Evolutionary conservation across 805 yeast species (phyloP).

Genomic region (Sugiyamaella americana): DNA sequence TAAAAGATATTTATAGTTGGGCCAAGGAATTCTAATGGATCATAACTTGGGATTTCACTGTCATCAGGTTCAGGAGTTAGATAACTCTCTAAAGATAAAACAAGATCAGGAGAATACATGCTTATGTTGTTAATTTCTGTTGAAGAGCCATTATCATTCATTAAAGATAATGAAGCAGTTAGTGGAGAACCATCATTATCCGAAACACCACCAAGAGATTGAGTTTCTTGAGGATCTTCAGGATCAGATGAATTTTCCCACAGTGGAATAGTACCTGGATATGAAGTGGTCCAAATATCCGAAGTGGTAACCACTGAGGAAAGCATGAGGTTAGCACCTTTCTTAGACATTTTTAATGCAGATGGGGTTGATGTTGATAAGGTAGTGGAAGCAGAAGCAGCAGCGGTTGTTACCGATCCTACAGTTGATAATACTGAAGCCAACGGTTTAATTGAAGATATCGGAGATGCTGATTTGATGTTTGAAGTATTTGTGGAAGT

Average conservation of each 20-base stretch:
- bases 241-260: conserved; percentile 2
- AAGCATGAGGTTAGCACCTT: conserved; percentile 10
- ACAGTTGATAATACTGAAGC: not conserved
- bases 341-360: conserved; percentile 5
- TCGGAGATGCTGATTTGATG: not conserved
- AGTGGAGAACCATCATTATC: conserved; percentile 3
- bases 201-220: not conserved
- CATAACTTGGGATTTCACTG: conserved; percentile 11
- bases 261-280: not conserved
- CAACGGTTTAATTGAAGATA: not conserved
- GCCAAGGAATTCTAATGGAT: conserved; percentile 21
- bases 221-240: not conserved
- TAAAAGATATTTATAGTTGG: conserved; percentile 18
- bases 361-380: conserved; percentile 2
- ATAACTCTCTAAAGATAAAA: conserved; percentile 18
- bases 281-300: conserved; percentile 3
- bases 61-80: conserved; percentile 24
- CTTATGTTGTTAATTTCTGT: conserved; percentile 2
- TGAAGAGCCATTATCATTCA: not conserved
- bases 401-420: conserved; percentile 6
- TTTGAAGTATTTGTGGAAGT: not conserved
- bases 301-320: conserved; percentile 6
- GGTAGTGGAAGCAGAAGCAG: no score
- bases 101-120: conserved; percentile 5
- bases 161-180: conserved; percentile 5